Conservation (phyloP, 352 stramenopile genomes). For the Phytophthora aleatoria region DNA sequence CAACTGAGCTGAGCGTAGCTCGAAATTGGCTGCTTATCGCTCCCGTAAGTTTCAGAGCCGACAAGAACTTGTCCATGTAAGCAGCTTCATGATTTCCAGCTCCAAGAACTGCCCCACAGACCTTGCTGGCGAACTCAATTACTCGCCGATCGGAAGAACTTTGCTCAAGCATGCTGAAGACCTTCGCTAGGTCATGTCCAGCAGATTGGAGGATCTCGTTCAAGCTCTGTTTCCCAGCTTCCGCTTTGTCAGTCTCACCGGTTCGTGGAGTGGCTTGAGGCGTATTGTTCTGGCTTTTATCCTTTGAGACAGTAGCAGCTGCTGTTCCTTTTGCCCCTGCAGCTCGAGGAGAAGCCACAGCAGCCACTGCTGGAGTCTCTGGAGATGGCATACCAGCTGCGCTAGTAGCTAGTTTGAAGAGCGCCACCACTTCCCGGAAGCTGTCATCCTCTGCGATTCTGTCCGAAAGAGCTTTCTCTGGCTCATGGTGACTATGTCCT, state of each 20-base stretch:
- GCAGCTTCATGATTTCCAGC: slow-evolving; percentile 5
- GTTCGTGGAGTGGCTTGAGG: slow-evolving; percentile 34
- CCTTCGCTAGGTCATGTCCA: slow-evolving; percentile 37
- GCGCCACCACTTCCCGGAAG: slow-evolving; percentile 31
- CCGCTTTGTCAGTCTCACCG: slow-evolving; percentile 11
- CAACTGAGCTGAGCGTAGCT: slow-evolving; percentile 28
- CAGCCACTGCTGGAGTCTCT: slow-evolving; percentile 4
- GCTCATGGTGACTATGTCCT: not conserved
- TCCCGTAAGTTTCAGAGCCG: slow-evolving; percentile 51
- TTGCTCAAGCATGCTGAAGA: slow-evolving; percentile 34
- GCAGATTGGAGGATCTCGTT: slow-evolving; percentile 43
- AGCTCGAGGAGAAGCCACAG: slow-evolving; percentile 19
- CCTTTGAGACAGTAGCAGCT: slow-evolving; percentile 14
- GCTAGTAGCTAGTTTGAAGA: slow-evolving; percentile 25
- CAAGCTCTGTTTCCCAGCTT: slow-evolving; percentile 29
- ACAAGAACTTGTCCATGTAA: slow-evolving; percentile 37
- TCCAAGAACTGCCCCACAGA: slow-evolving; percentile 31
- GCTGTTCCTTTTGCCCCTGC: slow-evolving; percentile 13
- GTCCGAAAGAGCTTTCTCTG: slow-evolving; percentile 1
- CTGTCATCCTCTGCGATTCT: slow-evolving; percentile 12
- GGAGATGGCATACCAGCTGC: not conserved
- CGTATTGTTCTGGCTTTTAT: slow-evolving; percentile 34
- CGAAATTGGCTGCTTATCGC: slow-evolving; percentile 49
- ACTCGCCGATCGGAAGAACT: slow-evolving; percentile 24
- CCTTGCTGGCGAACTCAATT: slow-evolving; percentile 46